Percentiles rank a stretch among this genome's conserved stretches.
phyloP scores from a whole-genome alignment of 441 rosid genomes.

The Erysimum cheiri region DNA sequence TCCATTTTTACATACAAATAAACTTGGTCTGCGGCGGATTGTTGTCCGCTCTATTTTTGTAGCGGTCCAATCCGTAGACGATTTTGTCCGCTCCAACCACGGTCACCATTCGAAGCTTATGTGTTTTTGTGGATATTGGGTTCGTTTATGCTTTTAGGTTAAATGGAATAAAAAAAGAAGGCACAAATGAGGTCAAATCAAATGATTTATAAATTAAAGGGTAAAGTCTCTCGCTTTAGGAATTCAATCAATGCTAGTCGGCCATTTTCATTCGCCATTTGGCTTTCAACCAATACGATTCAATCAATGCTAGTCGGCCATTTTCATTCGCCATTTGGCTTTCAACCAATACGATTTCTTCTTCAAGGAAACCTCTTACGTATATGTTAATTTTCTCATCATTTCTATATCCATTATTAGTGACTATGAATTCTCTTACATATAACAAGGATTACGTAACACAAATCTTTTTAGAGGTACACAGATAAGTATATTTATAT shows the following conservation, averaged over 20 bases:
- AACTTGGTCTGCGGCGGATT: too few species aligned
- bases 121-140: slow-evolving; percentile 4
- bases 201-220: slow-evolving; percentile 21
- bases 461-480: background rate
- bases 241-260: slow-evolving; percentile 8
- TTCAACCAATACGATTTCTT: slow-evolving; percentile 9
- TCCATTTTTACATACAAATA: too few species aligned
- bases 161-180: slow-evolving; percentile 6
- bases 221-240: slow-evolving; percentile 26
- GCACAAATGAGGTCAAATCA: slow-evolving; percentile 30
- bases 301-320: too few species aligned
- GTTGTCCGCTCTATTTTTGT: too few species aligned
- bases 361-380: background rate
- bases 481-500: background rate
- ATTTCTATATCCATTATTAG: background rate
- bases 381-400: background rate
- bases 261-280: background rate
- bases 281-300: slow-evolving; percentile 11
- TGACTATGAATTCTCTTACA: background rate
- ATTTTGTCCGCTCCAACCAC: too few species aligned
- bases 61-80: too few species aligned
- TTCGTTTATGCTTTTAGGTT: slow-evolving; percentile 3
- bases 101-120: too few species aligned
- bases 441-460: background rate
- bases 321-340: background rate